phyloP scores from a whole-genome alignment of 163 green algal genomes.

The Scenedesmus sp. region DNA sequence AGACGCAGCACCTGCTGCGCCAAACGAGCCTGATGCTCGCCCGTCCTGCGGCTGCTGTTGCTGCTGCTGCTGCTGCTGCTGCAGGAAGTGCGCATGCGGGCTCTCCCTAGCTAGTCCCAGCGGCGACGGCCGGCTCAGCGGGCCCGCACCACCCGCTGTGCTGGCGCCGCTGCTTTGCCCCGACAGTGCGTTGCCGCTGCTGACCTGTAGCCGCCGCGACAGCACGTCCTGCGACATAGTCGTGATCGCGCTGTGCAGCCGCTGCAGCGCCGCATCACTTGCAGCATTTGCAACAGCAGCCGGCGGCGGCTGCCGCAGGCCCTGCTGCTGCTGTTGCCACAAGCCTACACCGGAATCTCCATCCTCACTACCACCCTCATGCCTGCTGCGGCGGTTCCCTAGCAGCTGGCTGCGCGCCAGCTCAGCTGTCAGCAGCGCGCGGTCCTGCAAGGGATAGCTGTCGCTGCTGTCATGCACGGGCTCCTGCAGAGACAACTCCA shows the following conservation, averaged over 20 bases:
- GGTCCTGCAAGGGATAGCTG: constrained; percentile 31
- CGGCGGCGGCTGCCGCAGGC: neutral
- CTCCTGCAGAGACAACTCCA: neutral
- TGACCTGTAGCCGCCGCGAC: constrained; percentile 15
- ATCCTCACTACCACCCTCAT: neutral
- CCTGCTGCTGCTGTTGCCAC: neutral
- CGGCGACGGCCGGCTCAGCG: neutral
- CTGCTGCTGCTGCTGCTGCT: neutral
- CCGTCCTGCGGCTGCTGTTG: neutral
- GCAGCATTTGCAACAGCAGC: neutral
- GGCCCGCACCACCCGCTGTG: neutral
- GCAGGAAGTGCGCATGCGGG: neutral
- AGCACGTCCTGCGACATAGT: constrained; percentile 46
- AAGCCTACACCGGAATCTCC: neutral
- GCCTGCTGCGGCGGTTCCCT: neutral
- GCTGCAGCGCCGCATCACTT: constrained; percentile 16
- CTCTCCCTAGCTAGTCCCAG: neutral
- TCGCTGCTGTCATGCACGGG: constrained; percentile 47
- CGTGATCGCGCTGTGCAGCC: constrained; percentile 41
- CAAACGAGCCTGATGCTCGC: neutral
- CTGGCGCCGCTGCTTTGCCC: neutral
- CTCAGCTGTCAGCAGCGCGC: constrained; percentile 4
- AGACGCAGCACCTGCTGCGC: neutral
- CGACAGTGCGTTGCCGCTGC: neutral
- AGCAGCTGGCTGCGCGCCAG: constrained; percentile 28